Evolutionary conservation across 2,329 filamentous ascomycete species (phyloP).

Genomic region (Aspergillus calidoustus): DNA sequence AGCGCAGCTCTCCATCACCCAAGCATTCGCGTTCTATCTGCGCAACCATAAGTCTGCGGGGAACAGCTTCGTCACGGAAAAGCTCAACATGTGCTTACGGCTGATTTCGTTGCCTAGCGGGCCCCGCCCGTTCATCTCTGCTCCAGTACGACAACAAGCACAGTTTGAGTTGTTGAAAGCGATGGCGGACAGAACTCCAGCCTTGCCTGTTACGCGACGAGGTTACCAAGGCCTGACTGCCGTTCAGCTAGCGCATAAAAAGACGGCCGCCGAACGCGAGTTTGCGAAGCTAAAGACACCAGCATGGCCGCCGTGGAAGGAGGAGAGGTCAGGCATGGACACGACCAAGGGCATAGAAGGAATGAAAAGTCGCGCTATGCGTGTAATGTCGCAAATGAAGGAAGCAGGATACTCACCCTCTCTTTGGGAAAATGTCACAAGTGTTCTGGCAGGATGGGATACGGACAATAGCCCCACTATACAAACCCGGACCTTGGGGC

Average conservation of each 20-base stretch:
- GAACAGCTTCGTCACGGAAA: conserved; percentile 38
- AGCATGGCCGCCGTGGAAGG: conserved; percentile 70
- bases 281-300: conserved; percentile 64
- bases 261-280: conserved; percentile 59
- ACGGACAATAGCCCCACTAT: conserved; percentile 66
- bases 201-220: conserved; percentile 59
- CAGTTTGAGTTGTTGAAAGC: conserved; percentile 61
- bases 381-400: conserved; percentile 60
- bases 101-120: conserved; percentile 55
- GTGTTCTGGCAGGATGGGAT: conserved; percentile 65
- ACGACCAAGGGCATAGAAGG: conserved; percentile 60
- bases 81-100: conserved; percentile 56
- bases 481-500: conserved; percentile 58
- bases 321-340: conserved; percentile 64
- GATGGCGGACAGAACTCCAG: conserved; percentile 60
- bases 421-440: conserved; percentile 58
- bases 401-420: conserved; percentile 61
- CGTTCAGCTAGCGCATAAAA: conserved; percentile 62
- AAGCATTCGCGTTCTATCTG: conserved; percentile 44
- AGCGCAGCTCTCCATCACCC: conserved; percentile 48
- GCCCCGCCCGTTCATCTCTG: conserved; percentile 55
- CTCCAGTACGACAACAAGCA: conserved; percentile 58
- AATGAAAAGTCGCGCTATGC: conserved; percentile 61
- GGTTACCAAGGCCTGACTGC: conserved; percentile 62
- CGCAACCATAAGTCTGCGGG: conserved; percentile 19